Percentiles rank a stretch among this genome's conserved stretches.
phyloP scores from a whole-genome alignment of 148 eudicot genomes.

The Rhododendron griersonianum region DNA sequence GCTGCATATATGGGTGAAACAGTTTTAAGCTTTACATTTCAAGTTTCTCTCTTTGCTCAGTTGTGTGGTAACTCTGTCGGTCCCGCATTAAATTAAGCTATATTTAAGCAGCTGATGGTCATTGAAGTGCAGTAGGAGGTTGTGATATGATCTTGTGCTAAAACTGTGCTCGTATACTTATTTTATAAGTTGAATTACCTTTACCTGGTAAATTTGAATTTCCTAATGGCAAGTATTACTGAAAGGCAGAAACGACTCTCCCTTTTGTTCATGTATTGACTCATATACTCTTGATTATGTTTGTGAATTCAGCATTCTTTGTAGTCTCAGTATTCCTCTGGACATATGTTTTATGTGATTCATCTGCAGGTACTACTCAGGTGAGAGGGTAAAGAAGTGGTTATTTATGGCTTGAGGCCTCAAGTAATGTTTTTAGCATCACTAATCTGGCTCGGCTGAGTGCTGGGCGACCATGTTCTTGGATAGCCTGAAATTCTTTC shows the following conservation, averaged over 20 bases:
- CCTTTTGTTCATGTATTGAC: not conserved
- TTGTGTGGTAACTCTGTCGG: not conserved
- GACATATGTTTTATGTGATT: not conserved
- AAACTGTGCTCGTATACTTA: not conserved
- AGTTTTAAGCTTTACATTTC: not conserved
- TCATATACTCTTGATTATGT: not conserved
- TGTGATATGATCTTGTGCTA: not conserved
- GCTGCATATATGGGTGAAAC: not conserved
- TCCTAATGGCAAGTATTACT: not conserved
- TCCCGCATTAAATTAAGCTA: not conserved
- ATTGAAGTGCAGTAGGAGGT: not conserved
- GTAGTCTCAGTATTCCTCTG: not conserved
- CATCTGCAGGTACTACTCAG: not conserved
- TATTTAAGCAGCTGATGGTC: not conserved
- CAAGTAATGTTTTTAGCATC: not conserved
- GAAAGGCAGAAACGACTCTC: not conserved
- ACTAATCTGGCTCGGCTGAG: not conserved
- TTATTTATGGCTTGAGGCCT: slow-evolving; percentile 1
- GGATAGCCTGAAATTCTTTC: not conserved
- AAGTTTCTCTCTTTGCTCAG: not conserved
- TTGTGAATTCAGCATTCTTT: not conserved
- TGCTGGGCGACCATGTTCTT: slow-evolving; percentile 5
- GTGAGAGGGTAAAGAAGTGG: not conserved
- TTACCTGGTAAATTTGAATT: not conserved
- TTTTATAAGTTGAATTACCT: not conserved